Evolutionary conservation across 805 yeast species (phyloP), one percentile per base, ranked within the genome.

Genomic region (Wickerhamomyces ciferrii): DNA sequence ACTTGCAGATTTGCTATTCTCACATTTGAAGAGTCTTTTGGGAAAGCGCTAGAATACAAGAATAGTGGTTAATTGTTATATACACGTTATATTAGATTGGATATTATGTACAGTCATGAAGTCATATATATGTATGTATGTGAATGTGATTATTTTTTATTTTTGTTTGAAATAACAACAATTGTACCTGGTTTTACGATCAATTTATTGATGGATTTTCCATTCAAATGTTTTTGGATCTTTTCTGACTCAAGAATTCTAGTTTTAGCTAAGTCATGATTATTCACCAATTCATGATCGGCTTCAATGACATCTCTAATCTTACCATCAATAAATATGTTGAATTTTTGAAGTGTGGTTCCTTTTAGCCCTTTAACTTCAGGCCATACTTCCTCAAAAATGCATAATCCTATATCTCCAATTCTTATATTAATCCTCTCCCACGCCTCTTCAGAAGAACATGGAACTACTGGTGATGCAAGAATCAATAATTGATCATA

Each of bases 381-480:
- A 1, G 98, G 98, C 87, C 91, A 92, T n/a, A 59, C 62, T 48
- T 81, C 70, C 5, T 61, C 56, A 54, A 83, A 75, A 10, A 88
- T 71, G 0, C 89, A 74, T 3, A 54, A 76, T 81, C 72, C 45
- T 62, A 43, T 47, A 47, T 60, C 55, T 60, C 25, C 41, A 51
- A 9, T 5, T 37, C 53, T 35, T 6, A 48, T 24, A 43, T 51
- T 2, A 82, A 55, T n/a, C 2, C 60, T 52, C 48, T 84, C 88
- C 81, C 92, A 83, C 21, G 87, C 74, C 63, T 92, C 98, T 56
- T 92, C 98, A 0, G 88, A 78, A 8, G 81, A 74, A 6, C 84
- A 76, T 1, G 99, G 98, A 0, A 86, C 76, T 0, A 91, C 85
- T 0, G 97, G 97, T 3, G 92, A 72, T 65, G 87, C 75, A 7